phyloP scores from a whole-genome alignment of 352 stramenopile genomes.

The Peronospora belbahrii region DNA sequence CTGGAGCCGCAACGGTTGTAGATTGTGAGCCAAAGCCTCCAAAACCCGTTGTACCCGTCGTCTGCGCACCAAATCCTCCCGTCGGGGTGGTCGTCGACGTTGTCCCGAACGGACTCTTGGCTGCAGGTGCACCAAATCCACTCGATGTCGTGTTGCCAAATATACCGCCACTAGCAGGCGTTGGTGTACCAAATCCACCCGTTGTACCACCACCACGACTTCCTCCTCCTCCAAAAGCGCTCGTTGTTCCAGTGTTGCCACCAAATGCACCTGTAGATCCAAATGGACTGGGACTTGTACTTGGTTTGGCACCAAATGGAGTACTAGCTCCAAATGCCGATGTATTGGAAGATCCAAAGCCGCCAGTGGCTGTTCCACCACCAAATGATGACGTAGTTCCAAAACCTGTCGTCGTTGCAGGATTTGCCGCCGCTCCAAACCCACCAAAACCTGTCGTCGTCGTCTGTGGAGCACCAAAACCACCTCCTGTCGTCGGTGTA shows the following conservation, averaged over 20 bases:
- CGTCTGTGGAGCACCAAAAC: slow-evolving; percentile 20
- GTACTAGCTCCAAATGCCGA: slow-evolving; percentile 36
- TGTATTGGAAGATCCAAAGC: slow-evolving; percentile 22
- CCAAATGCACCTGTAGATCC: slow-evolving; percentile 51
- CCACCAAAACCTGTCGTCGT: slow-evolving; percentile 33
- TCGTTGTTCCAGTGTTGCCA: slow-evolving; percentile 22
- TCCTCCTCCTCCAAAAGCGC: slow-evolving; percentile 30
- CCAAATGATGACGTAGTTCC: slow-evolving; percentile 27
- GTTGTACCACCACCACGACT: slow-evolving; percentile 1
- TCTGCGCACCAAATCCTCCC: slow-evolving; percentile 40
- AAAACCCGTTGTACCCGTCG: slow-evolving; percentile 26
- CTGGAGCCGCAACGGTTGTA: slow-evolving; percentile 4
- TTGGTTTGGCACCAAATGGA: slow-evolving; percentile 48
- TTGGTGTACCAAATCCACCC: slow-evolving; percentile 32
- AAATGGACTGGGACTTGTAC: slow-evolving; percentile 59
- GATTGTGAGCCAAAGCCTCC: slow-evolving; percentile 35
- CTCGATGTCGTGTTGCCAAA: slow-evolving; percentile 28
- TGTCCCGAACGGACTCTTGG: slow-evolving; percentile 46
- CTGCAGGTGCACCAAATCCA: slow-evolving; percentile 31
- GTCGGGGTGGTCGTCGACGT: slow-evolving; percentile 24
- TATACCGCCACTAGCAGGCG: slow-evolving; percentile 28
- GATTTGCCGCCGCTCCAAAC: slow-evolving; percentile 20
- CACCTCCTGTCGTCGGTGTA: slow-evolving; percentile 4
- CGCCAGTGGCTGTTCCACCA: slow-evolving; percentile 13
- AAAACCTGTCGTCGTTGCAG: slow-evolving; percentile 31